phyloP scores from a whole-genome alignment of 2,329 filamentous ascomycete species.

The Xylaria sp. region DNA sequence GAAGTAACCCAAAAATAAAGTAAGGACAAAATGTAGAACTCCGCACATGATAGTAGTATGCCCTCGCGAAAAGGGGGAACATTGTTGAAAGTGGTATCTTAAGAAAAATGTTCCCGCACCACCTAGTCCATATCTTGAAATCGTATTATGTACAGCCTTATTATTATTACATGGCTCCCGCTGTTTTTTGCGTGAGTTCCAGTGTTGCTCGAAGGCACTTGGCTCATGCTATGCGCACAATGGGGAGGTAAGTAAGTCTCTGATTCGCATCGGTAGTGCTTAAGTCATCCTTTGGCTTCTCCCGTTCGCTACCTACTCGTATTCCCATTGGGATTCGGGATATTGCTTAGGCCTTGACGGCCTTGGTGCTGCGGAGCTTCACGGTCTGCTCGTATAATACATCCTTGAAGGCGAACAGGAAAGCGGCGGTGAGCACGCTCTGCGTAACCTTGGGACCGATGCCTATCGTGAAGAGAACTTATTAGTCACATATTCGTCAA shows the following conservation, averaged over 20 bases:
- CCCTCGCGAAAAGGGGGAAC: neutral
- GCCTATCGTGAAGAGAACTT: slow-evolving; percentile 61
- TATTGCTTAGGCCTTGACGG: slow-evolving; percentile 43
- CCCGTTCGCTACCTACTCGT: neutral
- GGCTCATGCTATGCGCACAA: neutral
- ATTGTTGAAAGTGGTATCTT: neutral
- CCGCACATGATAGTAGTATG: neutral
- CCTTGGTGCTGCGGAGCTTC: slow-evolving; percentile 66
- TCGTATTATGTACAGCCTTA: slow-evolving; percentile 2
- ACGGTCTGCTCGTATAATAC: slow-evolving; percentile 88
- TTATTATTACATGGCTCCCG: slow-evolving; percentile 17
- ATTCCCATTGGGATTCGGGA: neutral
- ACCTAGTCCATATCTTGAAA: neutral
- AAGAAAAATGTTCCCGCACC: slow-evolving; percentile 16
- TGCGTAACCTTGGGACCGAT: slow-evolving; percentile 97
- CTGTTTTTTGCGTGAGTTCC: neutral
- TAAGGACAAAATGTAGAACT: neutral
- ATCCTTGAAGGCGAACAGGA: slow-evolving; percentile 98
- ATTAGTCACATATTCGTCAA: slow-evolving; percentile 5
- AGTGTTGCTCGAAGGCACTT: neutral
- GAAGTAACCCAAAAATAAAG: neutral
- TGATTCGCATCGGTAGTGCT: neutral
- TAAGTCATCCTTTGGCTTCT: neutral
- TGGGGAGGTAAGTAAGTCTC: neutral
- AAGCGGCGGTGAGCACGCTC: slow-evolving; percentile 94